A percentile compares a stretch with the other conserved stretches of the same genome.
Conservation (phyloP, 2,329 filamentous ascomycete genomes). For the Trichophyton mentagrophytes region DNA sequence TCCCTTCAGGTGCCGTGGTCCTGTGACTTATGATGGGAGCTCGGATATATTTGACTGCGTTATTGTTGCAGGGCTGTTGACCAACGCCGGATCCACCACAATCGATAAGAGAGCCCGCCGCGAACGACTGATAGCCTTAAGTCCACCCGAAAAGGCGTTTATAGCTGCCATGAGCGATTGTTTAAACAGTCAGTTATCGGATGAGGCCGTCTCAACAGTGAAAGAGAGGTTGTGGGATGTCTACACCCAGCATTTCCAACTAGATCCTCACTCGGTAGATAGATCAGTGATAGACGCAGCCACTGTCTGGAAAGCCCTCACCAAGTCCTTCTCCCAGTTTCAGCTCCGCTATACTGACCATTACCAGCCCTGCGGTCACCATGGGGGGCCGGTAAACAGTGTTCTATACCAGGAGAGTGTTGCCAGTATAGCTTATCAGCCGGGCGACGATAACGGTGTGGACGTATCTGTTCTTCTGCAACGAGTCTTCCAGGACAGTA, state of each 20-base stretch:
- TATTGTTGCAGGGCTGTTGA: conserved; percentile 26
- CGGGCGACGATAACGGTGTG: conserved; percentile 13
- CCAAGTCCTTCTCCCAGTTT: conserved; percentile 8
- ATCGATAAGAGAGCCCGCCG: conserved; percentile 17
- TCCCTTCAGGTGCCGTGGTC: conserved; percentile 23
- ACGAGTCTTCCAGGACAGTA: conserved; percentile 12
- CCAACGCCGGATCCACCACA: conserved; percentile 25
- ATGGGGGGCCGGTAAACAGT: not conserved
- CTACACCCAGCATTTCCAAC: not conserved
- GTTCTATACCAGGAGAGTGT: not conserved
- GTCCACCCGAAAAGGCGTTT: conserved; percentile 3
- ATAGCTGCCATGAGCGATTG: conserved; percentile 2
- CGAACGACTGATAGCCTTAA: not conserved
- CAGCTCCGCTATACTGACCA: conserved; percentile 4
- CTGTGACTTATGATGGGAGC: conserved; percentile 15
- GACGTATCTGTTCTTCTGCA: conserved; percentile 14
- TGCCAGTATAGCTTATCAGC: not conserved
- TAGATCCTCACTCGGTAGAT: not conserved
- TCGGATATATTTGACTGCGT: conserved; percentile 22
- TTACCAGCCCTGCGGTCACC: not conserved
- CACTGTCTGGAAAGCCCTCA: conserved; percentile 6
- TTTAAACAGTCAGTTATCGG: conserved; percentile 6
- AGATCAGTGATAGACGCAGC: not conserved
- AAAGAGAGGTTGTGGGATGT: conserved; percentile 2
- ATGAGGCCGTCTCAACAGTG: not conserved